phyloP scores from a whole-genome alignment of 495 filamentous ascomycete species.

The Annulohypoxylon stygium region DNA sequence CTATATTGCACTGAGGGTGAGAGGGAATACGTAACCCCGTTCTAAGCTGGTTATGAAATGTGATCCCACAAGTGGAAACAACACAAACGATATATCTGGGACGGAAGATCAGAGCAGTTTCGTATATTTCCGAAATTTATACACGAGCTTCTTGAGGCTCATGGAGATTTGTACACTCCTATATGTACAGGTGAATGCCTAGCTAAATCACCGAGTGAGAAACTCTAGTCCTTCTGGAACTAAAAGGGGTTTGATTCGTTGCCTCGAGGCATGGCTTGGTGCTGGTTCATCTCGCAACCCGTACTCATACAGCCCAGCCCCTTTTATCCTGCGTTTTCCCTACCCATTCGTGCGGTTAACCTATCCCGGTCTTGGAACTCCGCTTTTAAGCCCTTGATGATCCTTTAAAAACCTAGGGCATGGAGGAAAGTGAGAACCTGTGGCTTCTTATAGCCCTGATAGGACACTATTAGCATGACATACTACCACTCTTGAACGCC shows the following conservation, averaged over 20 bases:
- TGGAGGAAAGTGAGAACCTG: conserved; percentile 43
- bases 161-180: neutral
- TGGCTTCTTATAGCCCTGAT: conserved; percentile 38
- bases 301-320: conserved; percentile 6
- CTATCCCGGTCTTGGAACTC: neutral
- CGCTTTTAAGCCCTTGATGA: neutral
- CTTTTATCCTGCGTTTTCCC: neutral
- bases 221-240: neutral
- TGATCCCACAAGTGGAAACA: no score
- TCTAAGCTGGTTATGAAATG: conserved; percentile 6
- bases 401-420: conserved; percentile 40
- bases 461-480: conserved; percentile 17
- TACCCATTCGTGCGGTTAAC: neutral
- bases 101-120: neutral
- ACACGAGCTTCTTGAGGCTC: neutral
- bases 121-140: conserved; percentile 6
- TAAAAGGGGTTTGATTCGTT: neutral
- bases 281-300: neutral
- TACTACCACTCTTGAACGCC: neutral
- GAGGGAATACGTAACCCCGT: conserved; percentile 44
- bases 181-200: neutral
- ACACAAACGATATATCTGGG: neutral
- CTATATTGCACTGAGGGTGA: conserved; percentile 51
- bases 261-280: neutral
- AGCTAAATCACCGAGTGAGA: neutral